These are phyloP conservation scores for Acer yangbiense DNA, from an alignment of 345 rosid genomes.

Conservation along the genomic window DNA sequence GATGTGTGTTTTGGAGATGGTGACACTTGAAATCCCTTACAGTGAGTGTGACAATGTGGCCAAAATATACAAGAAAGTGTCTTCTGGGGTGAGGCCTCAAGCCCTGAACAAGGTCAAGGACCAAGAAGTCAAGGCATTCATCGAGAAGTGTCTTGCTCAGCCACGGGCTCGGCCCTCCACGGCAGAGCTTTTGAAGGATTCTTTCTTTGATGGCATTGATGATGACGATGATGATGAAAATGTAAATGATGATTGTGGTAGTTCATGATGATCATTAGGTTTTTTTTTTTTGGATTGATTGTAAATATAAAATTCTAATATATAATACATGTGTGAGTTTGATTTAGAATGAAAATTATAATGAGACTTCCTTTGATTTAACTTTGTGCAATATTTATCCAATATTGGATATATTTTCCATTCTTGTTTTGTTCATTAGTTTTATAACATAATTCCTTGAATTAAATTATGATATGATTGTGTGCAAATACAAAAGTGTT, in stretches of 20 bases:
- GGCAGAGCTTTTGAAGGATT: slow-evolving; percentile 61
- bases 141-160: slow-evolving; percentile 71
- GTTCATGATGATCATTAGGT: slow-evolving; percentile 13
- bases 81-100: slow-evolving; percentile 65
- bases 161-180: slow-evolving; percentile 75
- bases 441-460: too few species aligned
- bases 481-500: too few species aligned
- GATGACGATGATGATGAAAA: slow-evolving; percentile 36
- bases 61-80: slow-evolving; percentile 78
- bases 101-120: slow-evolving; percentile 63
- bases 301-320: neutral
- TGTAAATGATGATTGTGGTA: slow-evolving; percentile 38
- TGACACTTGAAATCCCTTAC: slow-evolving; percentile 72
- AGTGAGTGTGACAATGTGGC: slow-evolving; percentile 77
- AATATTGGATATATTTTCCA: too few species aligned
- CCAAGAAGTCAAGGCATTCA: slow-evolving; percentile 62
- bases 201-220: slow-evolving; percentile 63
- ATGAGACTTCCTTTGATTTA: neutral
- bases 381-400: too few species aligned
- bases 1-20: slow-evolving; percentile 87
- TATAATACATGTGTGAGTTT: neutral
- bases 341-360: neutral
- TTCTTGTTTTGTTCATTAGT: too few species aligned
- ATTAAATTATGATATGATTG: neutral
- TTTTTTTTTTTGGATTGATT: neutral